Evolutionary conservation across 225 moss, liverwort and hornwort species (phyloP), one percentile per base, ranked within the genome.

Genomic region (Sphagnum contortum): DNA sequence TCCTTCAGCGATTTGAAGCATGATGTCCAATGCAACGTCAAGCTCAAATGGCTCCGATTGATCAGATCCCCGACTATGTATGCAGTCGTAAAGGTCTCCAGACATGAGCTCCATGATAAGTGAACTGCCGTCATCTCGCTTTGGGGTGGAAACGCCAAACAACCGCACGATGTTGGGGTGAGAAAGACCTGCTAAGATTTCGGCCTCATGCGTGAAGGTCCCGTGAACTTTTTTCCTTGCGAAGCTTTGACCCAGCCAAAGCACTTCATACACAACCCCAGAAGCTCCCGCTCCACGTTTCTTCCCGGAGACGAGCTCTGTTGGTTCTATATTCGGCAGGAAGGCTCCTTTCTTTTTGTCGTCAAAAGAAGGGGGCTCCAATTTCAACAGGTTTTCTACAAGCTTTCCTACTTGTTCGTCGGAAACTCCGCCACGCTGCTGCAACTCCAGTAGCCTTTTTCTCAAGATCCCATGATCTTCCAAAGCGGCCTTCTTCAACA

Each of bases 1-100:
- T 50, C 76, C 76, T 49, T 76, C 76, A 3, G 68, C 72, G 50
- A 76, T 72, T 62, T 76, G 12, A 10, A 76, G 72, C 72, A 76
- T 65, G 45, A 76, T 7, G 1, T 13, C 65, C 3, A 66, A 48
- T 57, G 66, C 65, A 3, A 62, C 9, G 45, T 9, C 12, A 12
- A 48, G 12, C 47, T 56, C 5, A 11, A 56, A 57, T 11, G 56
- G 56, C 11, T 11, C 3, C 11, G 13, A 11, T 5, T 2, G 11
- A 2, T 11, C 4, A 11, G 56, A 4, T 5, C 13, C 5, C n/a
- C 56, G 10, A 13, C 4, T 12, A 5, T 57, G 2, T 57, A 57
- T 57, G 56, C 11, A 2, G 5, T 3, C 5, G 11, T 57, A 0
- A 57, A 57, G 56, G 56, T 57, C 8, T 0, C 2, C 8, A 11